Evolutionary conservation across 306 rosid genomes (phyloP).

Genomic region (Alnus glutinosa): DNA sequence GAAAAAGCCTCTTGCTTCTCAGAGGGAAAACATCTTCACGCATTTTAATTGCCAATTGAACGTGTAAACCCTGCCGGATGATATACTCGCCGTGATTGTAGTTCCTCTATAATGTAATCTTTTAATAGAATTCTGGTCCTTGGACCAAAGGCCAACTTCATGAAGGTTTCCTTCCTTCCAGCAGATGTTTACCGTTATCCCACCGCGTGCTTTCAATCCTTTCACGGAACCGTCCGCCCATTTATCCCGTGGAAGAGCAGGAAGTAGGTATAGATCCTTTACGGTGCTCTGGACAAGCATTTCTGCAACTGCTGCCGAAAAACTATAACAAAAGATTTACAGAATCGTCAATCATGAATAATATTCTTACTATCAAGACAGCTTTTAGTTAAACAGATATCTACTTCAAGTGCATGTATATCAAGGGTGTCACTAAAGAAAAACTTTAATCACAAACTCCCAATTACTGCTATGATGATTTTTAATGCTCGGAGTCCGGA

Average conservation of each 20-base stretch:
- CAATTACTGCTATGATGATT: background rate
- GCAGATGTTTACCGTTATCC: conserved; percentile 70
- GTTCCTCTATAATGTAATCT: conserved; percentile 61
- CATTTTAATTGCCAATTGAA: conserved; percentile 56
- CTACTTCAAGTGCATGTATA: background rate
- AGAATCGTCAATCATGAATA: background rate
- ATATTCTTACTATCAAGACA: background rate
- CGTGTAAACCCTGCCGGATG: conserved; percentile 52
- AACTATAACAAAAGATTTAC: conserved; percentile 42
- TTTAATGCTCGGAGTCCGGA: background rate
- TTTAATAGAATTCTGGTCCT: conserved; percentile 37
- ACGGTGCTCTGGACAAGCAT: conserved; percentile 83
- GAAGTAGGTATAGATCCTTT: conserved; percentile 72
- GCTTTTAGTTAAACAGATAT: background rate
- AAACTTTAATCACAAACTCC: background rate
- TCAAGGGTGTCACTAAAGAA: background rate
- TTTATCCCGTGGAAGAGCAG: conserved; percentile 75
- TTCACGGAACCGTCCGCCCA: conserved; percentile 81
- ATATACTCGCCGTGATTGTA: conserved; percentile 36
- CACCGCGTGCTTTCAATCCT: conserved; percentile 80
- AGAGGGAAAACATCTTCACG: conserved; percentile 45
- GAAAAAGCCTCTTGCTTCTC: background rate
- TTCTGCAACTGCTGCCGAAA: conserved; percentile 70
- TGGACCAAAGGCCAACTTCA: conserved; percentile 74
- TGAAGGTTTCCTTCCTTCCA: conserved; percentile 74